Conservation (phyloP, 2,329 filamentous ascomycete genomes). For the Pseudocercospora vitis region DNA sequence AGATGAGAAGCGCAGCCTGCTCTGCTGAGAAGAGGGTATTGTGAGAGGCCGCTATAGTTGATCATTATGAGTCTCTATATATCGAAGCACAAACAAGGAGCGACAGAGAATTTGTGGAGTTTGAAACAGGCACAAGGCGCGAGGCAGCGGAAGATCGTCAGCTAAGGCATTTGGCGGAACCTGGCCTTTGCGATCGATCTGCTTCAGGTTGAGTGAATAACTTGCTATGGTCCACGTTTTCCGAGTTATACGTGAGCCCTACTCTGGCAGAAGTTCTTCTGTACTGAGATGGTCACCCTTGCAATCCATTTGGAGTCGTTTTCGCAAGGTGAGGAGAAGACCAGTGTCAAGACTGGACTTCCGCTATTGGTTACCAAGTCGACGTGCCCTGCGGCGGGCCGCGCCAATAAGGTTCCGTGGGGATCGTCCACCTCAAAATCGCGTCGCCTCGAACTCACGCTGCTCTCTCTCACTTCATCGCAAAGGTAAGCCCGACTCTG, state of each 20-base stretch:
- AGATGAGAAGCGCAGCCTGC: too few species aligned
- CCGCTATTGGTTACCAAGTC: neutral
- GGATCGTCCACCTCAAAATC: neutral
- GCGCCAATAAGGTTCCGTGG: neutral
- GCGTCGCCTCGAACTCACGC: neutral
- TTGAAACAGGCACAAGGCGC: conserved; percentile 1
- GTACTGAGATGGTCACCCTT: too few species aligned
- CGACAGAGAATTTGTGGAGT: neutral
- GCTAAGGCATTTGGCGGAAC: conserved; percentile 1
- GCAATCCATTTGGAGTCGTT: too few species aligned
- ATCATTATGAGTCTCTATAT: too few species aligned
- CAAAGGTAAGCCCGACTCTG: neutral
- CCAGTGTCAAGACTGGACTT: too few species aligned
- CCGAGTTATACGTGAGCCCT: too few species aligned
- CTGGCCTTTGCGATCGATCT: neutral
- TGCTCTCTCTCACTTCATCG: neutral
- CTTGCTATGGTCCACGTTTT: too few species aligned
- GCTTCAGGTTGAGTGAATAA: too few species aligned
- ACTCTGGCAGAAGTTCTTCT: too few species aligned
- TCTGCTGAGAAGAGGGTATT: too few species aligned
- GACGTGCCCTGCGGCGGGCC: neutral
- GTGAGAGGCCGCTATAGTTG: too few species aligned
- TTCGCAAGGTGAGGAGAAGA: too few species aligned
- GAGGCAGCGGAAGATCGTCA: conserved; percentile 1
- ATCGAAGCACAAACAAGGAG: neutral